Evolutionary conservation across 805 yeast genomes (phyloP).

Genomic region (Lipomyces kockii): DNA sequence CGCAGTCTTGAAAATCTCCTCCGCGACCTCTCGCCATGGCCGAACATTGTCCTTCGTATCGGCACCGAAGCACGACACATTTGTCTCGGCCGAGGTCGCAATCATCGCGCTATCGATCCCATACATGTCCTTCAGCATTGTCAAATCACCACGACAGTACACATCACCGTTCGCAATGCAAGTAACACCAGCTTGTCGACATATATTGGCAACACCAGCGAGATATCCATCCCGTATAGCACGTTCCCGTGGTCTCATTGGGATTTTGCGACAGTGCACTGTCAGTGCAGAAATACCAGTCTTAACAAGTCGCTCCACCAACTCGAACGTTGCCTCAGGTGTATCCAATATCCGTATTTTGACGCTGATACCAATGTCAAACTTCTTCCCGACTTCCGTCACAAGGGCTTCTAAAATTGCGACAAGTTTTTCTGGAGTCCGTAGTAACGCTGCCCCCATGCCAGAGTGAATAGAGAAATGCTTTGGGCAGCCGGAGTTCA

Average conservation of each 20-base stretch:
- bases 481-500: constrained; percentile 97
- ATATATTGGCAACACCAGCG: constrained; percentile 61
- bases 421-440: constrained; percentile 78
- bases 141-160: constrained; percentile 57
- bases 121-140: constrained; percentile 55
- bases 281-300: constrained; percentile 90
- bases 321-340: constrained; percentile 60
- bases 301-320: constrained; percentile 61
- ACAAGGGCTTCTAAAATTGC: constrained; percentile 72
- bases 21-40: constrained; percentile 60
- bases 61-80: constrained; percentile 72
- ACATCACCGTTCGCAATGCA: constrained; percentile 85
- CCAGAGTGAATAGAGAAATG: constrained; percentile 94
- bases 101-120: constrained; percentile 85
- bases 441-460: constrained; percentile 93
- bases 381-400: constrained; percentile 76
- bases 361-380: constrained; percentile 81
- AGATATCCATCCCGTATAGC: constrained; percentile 73
- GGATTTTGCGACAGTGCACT: constrained; percentile 86
- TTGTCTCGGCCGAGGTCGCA: constrained; percentile 86
- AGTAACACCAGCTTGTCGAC: constrained; percentile 65
- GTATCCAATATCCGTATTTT: constrained; percentile 81
- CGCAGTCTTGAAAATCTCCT: constrained; percentile 63
- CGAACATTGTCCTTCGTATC: constrained; percentile 44
- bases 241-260: constrained; percentile 79